These are phyloP conservation scores for Diplogelasinospora grovesii DNA, from an alignment of 495 filamentous ascomycete species.

Conservation along the genomic window DNA sequence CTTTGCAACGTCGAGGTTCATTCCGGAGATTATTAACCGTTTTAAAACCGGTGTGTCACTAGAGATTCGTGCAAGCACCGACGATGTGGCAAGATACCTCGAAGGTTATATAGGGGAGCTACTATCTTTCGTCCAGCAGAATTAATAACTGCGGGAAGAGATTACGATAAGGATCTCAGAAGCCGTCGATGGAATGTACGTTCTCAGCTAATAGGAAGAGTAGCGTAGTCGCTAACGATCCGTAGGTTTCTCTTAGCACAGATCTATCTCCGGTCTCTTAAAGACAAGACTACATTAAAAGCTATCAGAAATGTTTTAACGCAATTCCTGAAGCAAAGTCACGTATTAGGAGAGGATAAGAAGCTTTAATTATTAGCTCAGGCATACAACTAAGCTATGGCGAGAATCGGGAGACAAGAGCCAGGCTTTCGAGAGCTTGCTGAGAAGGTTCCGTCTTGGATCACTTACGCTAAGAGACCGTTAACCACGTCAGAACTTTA, in stretches of 20 bases:
- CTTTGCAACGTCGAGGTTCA: slow-evolving; percentile 31
- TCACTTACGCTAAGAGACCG: slow-evolving; percentile 1
- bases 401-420: slow-evolving; percentile 1
- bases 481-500: neutral
- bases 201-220: too few relatives aligned
- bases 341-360: neutral
- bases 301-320: neutral
- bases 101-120: too few relatives aligned
- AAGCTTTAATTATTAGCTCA: neutral
- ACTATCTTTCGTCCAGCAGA: too few relatives aligned
- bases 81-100: too few relatives aligned
- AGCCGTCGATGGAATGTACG: too few relatives aligned
- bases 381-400: slow-evolving; percentile 2
- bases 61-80: too few relatives aligned
- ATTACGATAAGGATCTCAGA: too few relatives aligned
- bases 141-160: too few relatives aligned
- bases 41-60: too few relatives aligned
- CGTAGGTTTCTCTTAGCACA: too few relatives aligned
- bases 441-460: neutral
- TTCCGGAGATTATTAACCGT: slow-evolving; percentile 20
- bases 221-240: too few relatives aligned
- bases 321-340: slow-evolving; percentile 1
- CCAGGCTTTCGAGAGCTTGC: neutral
- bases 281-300: neutral
- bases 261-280: too few relatives aligned